Evolutionary conservation across 2,329 filamentous ascomycete species (phyloP).

Genomic region (Chaetothyriales sp.): DNA sequence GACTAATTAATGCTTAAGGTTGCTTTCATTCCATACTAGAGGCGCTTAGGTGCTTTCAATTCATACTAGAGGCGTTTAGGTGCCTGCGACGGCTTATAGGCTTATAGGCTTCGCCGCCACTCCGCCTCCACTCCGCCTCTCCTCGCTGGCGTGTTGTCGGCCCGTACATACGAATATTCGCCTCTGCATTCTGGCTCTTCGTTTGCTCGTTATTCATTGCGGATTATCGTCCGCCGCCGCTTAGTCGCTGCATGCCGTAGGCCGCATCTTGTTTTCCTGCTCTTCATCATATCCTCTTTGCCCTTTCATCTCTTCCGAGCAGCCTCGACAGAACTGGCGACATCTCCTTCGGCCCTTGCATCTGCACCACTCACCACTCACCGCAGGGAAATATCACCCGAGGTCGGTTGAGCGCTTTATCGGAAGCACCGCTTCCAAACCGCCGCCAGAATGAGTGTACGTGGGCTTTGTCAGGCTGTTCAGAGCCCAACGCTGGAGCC

Average conservation of each 20-base stretch:
- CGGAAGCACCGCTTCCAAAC: background rate
- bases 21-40: background rate
- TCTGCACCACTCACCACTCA: background rate
- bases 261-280: background rate
- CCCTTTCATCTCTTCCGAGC: background rate
- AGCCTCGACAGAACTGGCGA: too few species aligned
- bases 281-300: background rate
- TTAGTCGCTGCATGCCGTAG: background rate
- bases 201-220: background rate
- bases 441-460: background rate
- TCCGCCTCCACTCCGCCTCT: background rate
- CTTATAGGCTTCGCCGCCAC: background rate
- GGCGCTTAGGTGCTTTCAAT: background rate
- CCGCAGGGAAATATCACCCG: background rate
- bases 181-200: background rate
- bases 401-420: background rate
- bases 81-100: background rate
- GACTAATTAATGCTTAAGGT: background rate
- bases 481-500: background rate
- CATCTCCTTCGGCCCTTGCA: too few species aligned
- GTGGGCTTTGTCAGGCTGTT: background rate
- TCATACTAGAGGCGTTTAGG: background rate
- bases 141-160: background rate
- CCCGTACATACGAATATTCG: background rate
- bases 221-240: background rate